Evolutionary conservation across 2,329 filamentous ascomycete species (phyloP), one percentile per base, ranked within the genome.

Genomic region (Scedosporium dehoogii): DNA sequence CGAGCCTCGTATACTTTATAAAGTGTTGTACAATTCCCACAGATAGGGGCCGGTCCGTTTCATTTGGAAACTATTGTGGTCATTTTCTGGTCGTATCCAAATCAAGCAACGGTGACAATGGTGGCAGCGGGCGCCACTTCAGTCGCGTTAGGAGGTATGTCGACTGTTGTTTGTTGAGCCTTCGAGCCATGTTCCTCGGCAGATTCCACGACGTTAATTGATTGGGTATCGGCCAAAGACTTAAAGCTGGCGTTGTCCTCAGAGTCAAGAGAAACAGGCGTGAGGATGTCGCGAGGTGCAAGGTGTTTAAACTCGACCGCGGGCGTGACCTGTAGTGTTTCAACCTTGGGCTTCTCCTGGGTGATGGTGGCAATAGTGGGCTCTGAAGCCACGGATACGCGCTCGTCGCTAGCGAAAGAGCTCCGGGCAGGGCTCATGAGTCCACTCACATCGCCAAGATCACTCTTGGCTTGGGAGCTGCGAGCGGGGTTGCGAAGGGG

Each of bases 401-500:
- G 44, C 38, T 38, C 56, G 29, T 64, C 63, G 12, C 58, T 64
- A 48, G 57, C 62, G 55, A 83, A 84, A 0, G 81, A 77, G 62
- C 79, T 76, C 62, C 79, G 75, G 5, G 82, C 70, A 14, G 83
- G 82, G 67, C 81, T 85, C 66, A 73, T 74, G 10, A 81, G 71
- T 70, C 72, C 64, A 66, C 72, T 68, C 2, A 90, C 72, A 76
- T 93, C 72, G 75, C 85, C 69, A 81, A 89, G 78, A 73, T 89
- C 74, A 33, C 75, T 74, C 67, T 78, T 78, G 3, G 74, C 77
- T 51, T 79, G 74, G 3, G 82, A 85, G 23, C 74, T 70, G 79
- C 90, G 67, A 73, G 86, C 86, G 1, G 91, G 88, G 70, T 89
- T 96, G 58, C 92, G 81, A 3, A 85, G 81, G 1, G 92, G 92